Base-by-base conservation (phyloP, 2,329 filamentous ascomycete genomes). In the Rosellinia necatrix region DNA sequence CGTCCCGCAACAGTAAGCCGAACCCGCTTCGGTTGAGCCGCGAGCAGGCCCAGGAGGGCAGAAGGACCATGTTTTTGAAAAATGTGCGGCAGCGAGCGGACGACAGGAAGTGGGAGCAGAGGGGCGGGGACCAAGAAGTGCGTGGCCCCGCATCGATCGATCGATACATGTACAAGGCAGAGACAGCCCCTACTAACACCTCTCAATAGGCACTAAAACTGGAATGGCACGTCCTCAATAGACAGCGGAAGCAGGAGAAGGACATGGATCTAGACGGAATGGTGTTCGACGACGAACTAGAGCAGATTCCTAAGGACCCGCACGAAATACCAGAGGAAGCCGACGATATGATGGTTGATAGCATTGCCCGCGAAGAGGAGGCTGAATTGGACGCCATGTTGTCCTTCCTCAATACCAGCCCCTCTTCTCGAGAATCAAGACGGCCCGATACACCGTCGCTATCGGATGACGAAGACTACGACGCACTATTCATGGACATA, bases 51-150 rank as follows among this genome's bases (percentile, higher is more conserved):
- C 83, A 85, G 52, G 86, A 90, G 68, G 77, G 81, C 50, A 76
- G 90, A 54, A 78, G 89, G 42, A 81, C 82, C 27, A 75, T 88
- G 53, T 93, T 93, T 65, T 74, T 93, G 56, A 83, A 85, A 67
- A 88, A 80, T 48, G 85, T 89, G 15, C 78, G 83, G 56, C 80
- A 84, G 64, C 79, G 82, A 35, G 75, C 79, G 2, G 83, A 88
- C 37, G 83, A 89, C 24, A 80, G 76, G 64, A 74, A 75, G 19
- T 88, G 85, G 79, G 77, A 82, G 64, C 76, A 80, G 48, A 76
- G 86, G 61, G 84, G 85, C 22, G 84, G 86, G 2, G 85, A 88
- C 64, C 84, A 87, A 64, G 81, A 83, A 70, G 78, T 81, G 65
- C 21, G 70, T 52, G 24, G 24, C 38, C 48, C 21, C 4, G 8